Evolutionary conservation across 1,284 basidiomycete species (phyloP).

Genomic region (Pyrrhoderma noxium): DNA sequence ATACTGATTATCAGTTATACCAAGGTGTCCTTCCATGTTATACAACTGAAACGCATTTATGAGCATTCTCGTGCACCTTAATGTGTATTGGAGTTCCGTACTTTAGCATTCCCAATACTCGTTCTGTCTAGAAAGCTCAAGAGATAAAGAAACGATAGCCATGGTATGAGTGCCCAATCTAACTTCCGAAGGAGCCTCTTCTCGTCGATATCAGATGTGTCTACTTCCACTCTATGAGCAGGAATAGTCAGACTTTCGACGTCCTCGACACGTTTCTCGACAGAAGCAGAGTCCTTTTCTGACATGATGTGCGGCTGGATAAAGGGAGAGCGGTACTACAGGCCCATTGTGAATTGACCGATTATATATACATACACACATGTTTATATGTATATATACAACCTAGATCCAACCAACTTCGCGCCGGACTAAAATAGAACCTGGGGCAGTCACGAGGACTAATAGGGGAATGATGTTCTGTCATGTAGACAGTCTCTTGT

Average conservation of each 20-base stretch:
- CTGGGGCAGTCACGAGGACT: too few relatives aligned
- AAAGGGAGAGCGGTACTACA: neutral
- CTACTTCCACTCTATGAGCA: conserved; percentile 41
- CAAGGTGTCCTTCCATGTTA: conserved; percentile 43
- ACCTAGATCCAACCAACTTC: too few relatives aligned
- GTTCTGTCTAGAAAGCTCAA: conserved; percentile 72
- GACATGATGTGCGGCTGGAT: neutral
- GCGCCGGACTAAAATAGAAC: too few relatives aligned
- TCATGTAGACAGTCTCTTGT: too few relatives aligned
- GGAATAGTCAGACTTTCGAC: conserved; percentile 17
- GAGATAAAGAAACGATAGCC: conserved; percentile 67
- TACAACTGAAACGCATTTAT: conserved; percentile 39
- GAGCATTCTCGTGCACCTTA: neutral
- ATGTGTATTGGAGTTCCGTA: conserved; percentile 24
- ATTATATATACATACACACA: too few relatives aligned
- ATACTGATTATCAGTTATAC: conserved; percentile 57
- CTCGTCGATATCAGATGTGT: conserved; percentile 52
- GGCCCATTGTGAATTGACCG: too few relatives aligned
- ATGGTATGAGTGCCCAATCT: conserved; percentile 57
- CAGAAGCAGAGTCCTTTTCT: conserved; percentile 16
- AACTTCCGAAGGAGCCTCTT: conserved; percentile 58
- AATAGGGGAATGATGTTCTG: too few relatives aligned
- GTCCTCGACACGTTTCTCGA: conserved; percentile 22
- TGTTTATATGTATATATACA: neutral
- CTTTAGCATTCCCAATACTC: conserved; percentile 76